Evolutionary conservation across 805 yeast genomes (phyloP).

Genomic region (Dipodascopsis uninucleata): DNA sequence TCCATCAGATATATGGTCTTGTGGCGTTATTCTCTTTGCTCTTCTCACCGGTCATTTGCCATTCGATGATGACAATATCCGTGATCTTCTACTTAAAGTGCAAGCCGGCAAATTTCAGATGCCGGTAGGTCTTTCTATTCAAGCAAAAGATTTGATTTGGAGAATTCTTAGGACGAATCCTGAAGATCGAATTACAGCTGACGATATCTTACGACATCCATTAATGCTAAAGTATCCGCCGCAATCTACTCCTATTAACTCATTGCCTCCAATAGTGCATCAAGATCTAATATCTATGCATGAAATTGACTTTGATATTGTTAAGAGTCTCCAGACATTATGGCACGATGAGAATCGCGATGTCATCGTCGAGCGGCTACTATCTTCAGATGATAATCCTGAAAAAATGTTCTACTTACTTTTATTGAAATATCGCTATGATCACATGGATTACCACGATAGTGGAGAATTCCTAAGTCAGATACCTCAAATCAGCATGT

Average conservation of each 20-base stretch:
- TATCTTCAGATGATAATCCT: constrained; percentile 50
- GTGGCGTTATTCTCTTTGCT: constrained; percentile 89
- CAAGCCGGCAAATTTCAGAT: constrained; percentile 83
- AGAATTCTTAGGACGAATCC: constrained; percentile 84
- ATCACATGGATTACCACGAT: constrained; percentile 43
- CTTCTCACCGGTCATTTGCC: constrained; percentile 92
- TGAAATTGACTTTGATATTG: constrained; percentile 69
- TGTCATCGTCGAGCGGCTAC: constrained; percentile 50
- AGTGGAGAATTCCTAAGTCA: constrained; percentile 15
- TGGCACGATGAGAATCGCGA: constrained; percentile 73
- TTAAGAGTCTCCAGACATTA: constrained; percentile 69
- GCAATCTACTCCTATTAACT: constrained; percentile 7
- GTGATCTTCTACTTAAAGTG: constrained; percentile 81
- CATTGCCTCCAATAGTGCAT: constrained; percentile 30
- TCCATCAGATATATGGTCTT: constrained; percentile 94
- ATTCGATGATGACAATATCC: constrained; percentile 92
- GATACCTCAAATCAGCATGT: background rate
- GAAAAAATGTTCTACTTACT: constrained; percentile 81
- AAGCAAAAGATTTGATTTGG: constrained; percentile 81
- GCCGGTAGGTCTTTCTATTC: constrained; percentile 73
- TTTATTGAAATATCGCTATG: constrained; percentile 67
- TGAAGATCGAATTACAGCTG: constrained; percentile 68
- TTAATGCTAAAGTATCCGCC: constrained; percentile 64
- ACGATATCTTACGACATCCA: constrained; percentile 76
- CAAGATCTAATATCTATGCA: constrained; percentile 38